Evolutionary conservation across 176 grass and related monocot species (phyloP), one percentile per base, ranked within the genome.

Genomic region (Neostapfia colusana): DNA sequence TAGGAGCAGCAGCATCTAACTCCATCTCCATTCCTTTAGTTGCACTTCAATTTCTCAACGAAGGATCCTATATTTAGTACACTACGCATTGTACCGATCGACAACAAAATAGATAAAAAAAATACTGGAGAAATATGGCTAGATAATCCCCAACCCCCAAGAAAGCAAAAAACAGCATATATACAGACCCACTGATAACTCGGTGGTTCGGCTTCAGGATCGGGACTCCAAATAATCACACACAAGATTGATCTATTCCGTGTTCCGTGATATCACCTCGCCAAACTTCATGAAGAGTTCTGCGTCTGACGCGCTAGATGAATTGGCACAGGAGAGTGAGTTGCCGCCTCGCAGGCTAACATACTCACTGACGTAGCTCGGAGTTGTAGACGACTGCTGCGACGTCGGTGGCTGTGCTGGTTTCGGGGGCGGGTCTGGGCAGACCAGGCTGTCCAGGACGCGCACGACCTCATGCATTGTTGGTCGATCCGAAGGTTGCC

Each of bases 211-310:
- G 31, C 57, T 65, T 20, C 11, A 56, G 14, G 43, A 54, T 45
- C 23, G 44, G 6, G 11, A 82, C 11, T 44, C 50, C 21, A 56
- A 21, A 48, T 16, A 36, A 46, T 56, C 55, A 54, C 44, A 64
- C 53, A 55, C 39, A 24, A 20, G 38, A 54, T 18, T 14, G 8
- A 18, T 59, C 91, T 81, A 98, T 34, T 89, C 84, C 0, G 79
- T 89, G 65, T 86, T 88, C 14, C 79, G 95, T 1, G 91, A 93
- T 69, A 97, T 98, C 20, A 76, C 95, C 91, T 94, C 91, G 10
- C 95, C 91, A 49, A 98, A 98, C 66, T 94, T 98, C 68, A 94
- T 84, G 76, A 98, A 98, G 67, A 94, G 89, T 61, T 98, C 91
- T 1, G 87, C 86, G 26, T 98, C 95, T 0, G 95, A 94, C 3